Base-by-base conservation (phyloP, 2,329 filamentous ascomycete species). In the Fusarium stilboides region DNA sequence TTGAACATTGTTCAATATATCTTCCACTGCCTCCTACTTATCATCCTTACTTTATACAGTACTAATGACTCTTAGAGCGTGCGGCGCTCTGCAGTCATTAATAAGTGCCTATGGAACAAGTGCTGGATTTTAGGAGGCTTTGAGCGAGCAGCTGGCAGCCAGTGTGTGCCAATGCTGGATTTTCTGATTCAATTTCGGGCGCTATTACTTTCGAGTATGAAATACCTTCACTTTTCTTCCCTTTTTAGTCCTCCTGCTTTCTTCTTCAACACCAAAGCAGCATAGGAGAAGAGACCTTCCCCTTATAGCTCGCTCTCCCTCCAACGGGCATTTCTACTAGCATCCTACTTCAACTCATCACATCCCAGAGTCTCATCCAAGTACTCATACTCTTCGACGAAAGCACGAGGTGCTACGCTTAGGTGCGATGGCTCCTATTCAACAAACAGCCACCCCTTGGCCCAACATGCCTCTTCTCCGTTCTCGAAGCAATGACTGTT, bases 401-500 rank as follows among this genome's bases (percentile, higher is more conserved):
- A 28, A 42, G 20, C 28, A 20, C 4, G 22, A 20, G 15, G 15
- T 14, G 14, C 7, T 8, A 5, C 31, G 19, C 13, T 13, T 22
- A 46, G 17, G n/a, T 15, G 7, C 13, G 17, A 62, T 62, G 57
- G 34, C 39, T 45, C 44, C 53, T 8, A 9, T 28, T 22, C 15
- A 8, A 17, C 31, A 31, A 14, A 15, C 26, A 6, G 6, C 7
- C 39, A 20, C 15, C 15, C 6, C 36, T 19, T 36, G 19, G 39
- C 51, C 22, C 6, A 24, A 13, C 10, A 2, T 5, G 8, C 33
- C 42, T 14, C 37, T 8, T 6, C 26, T 56, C 28, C 19, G 26
- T 8, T 31, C 19, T 19, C 65, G 62, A 14, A 17, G 44, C 19
- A 42, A 58, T 10, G 37, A 56, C 9, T 82, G 78, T 62, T 61